These are phyloP conservation scores for Irpex sp. DNA, from an alignment of 1,284 basidiomycete species.

Conservation along the genomic window DNA sequence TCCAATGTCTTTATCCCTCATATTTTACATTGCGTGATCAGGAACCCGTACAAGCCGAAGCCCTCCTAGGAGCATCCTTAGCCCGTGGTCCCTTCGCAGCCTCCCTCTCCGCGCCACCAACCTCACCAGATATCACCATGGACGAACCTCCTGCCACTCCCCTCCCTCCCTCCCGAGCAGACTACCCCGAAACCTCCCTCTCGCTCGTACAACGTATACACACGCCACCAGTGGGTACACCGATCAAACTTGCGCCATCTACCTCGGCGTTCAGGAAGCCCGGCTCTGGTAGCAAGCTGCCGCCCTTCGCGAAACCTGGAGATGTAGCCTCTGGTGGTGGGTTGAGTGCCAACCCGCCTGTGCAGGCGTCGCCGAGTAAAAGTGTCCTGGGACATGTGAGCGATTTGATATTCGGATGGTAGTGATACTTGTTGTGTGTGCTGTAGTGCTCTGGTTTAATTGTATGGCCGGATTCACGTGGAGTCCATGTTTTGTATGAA, in stretches of 20 bases:
- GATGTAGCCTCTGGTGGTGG: neutral
- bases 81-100: slow-evolving; percentile 21
- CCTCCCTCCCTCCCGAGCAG: slow-evolving; percentile 15
- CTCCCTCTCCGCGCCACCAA: slow-evolving; percentile 13
- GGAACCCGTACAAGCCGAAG: slow-evolving; percentile 58
- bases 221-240: slow-evolving; percentile 39
- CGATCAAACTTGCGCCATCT: slow-evolving; percentile 66
- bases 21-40: slow-evolving; percentile 22
- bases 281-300: slow-evolving; percentile 3
- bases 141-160: slow-evolving; percentile 14
- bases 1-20: slow-evolving; percentile 1
- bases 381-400: slow-evolving; percentile 67
- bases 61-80: slow-evolving; percentile 41
- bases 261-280: slow-evolving; percentile 61
- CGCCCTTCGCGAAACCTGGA: slow-evolving; percentile 1
- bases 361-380: slow-evolving; percentile 41
- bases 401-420: slow-evolving; percentile 78
- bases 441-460: neutral
- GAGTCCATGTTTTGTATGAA: no score
- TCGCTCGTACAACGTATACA: slow-evolving; percentile 16
- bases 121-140: slow-evolving; percentile 25
- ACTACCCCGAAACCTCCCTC: slow-evolving; percentile 8
- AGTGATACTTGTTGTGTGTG: slow-evolving; percentile 18
- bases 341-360: neutral
- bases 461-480: neutral